phyloP scores from a whole-genome alignment of 805 yeast species.

The Candida silvatica region DNA sequence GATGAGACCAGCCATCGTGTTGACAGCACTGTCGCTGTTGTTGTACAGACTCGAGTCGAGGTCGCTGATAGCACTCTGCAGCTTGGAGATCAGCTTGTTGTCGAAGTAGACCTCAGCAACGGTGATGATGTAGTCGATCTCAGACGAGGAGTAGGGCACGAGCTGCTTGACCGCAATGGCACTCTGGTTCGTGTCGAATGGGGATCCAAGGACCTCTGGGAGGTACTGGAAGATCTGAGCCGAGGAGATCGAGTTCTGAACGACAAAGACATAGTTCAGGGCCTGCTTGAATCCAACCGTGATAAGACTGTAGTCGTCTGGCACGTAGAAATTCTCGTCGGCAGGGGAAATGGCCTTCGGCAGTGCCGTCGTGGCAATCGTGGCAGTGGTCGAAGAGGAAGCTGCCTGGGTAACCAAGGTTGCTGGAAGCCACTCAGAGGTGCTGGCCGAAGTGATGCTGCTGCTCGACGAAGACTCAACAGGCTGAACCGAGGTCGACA shows the following conservation, averaged over 20 bases:
- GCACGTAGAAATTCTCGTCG: slow-evolving; percentile 26
- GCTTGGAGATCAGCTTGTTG: slow-evolving; percentile 32
- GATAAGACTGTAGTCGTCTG: slow-evolving; percentile 44
- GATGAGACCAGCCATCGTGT: slow-evolving; percentile 55
- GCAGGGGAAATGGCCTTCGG: slow-evolving; percentile 79
- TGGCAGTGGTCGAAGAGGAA: slow-evolving; percentile 1
- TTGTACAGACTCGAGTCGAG: slow-evolving; percentile 51
- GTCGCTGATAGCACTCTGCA: slow-evolving; percentile 43
- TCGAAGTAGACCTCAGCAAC: slow-evolving; percentile 89
- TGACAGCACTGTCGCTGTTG: slow-evolving; percentile 46
- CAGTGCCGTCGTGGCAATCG: slow-evolving; percentile 39
- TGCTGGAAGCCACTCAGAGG: slow-evolving; percentile 11
- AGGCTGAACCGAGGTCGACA: not conserved
- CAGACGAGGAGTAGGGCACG: slow-evolving; percentile 61
- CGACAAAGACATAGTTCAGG: slow-evolving; percentile 81
- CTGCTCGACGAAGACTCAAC: not conserved
- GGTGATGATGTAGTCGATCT: slow-evolving; percentile 62
- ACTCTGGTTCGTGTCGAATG: slow-evolving; percentile 33
- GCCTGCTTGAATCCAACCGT: slow-evolving; percentile 72
- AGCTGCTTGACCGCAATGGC: slow-evolving; percentile 56
- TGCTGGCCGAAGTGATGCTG: not conserved
- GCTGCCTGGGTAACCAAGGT: slow-evolving; percentile 7
- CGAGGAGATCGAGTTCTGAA: slow-evolving; percentile 59
- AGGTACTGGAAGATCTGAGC: slow-evolving; percentile 82
- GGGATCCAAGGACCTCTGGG: slow-evolving; percentile 62